Evolutionary conservation across 805 yeast genomes (phyloP).

Genomic region (Dipodascus albidus): DNA sequence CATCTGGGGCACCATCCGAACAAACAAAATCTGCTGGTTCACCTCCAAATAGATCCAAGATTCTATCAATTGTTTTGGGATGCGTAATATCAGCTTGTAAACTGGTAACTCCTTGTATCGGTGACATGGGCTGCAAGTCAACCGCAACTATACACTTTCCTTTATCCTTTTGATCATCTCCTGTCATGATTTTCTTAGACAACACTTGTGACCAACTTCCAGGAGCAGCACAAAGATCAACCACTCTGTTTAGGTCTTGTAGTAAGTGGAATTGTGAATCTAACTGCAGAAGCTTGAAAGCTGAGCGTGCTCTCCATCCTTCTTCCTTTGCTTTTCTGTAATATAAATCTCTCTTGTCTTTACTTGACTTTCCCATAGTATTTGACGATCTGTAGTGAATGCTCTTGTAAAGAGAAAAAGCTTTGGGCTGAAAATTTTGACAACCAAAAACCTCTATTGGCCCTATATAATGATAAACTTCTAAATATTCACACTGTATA

Average conservation of each 20-base stretch:
- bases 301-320: constrained; percentile 96
- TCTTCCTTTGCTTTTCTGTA: constrained; percentile 92
- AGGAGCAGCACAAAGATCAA: constrained; percentile 96
- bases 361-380: constrained; percentile 87
- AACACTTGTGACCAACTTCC: constrained; percentile 98
- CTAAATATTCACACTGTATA: too few relatives aligned
- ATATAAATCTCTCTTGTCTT: constrained; percentile 87
- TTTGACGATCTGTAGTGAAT: neutral
- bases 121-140: constrained; percentile 95
- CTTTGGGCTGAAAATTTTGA: neutral
- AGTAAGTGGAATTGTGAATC: constrained; percentile 83
- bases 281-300: constrained; percentile 82
- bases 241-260: constrained; percentile 65
- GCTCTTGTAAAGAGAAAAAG: neutral
- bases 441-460: neutral
- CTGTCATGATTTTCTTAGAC: constrained; percentile 39
- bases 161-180: constrained; percentile 35
- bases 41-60: constrained; percentile 76
- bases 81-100: constrained; percentile 96
- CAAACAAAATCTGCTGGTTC: constrained; percentile 92
- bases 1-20: constrained; percentile 98
- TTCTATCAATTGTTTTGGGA: constrained; percentile 71
- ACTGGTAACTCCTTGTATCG: constrained; percentile 81
- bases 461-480: too few relatives aligned
- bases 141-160: constrained; percentile 61